Base-by-base conservation (phyloP, 257 asterid genomes). In the Striga asiatica region DNA sequence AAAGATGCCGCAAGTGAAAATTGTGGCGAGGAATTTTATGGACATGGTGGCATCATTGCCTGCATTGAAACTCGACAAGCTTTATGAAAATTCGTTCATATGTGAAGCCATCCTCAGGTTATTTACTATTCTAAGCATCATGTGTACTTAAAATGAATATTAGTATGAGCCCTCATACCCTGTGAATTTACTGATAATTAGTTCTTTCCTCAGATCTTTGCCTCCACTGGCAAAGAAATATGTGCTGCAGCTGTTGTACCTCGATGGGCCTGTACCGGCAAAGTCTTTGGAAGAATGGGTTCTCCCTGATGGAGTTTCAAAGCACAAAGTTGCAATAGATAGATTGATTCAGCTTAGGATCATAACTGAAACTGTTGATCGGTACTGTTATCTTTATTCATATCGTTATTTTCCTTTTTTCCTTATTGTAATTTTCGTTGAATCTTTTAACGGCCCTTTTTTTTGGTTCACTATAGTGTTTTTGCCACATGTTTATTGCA, bases 31-130 rank as follows among this genome's bases (percentile, higher is more conserved):
- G 65, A 92, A 92, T 61, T 92, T 92, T 65, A 84, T 88, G 98
- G 98, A 92, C 72, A 92, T 92, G 97, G 98, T 84, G 82, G 94
- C 97, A 48, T 92, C 97, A 24, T 63, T 92, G 82, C 97, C 98
- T 19, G 83, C 93, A 1, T n/a, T 73, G 69, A 92, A 92, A 72
- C 97, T 92, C 8, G 95, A 92, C 74, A 78, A 69, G 71, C 95
- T 91, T 58, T 91, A 84, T 60, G 83, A 84, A 22, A 91, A 84
- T 63, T 77, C 97, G 18, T 91, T 87, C 77, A 87, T 87, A 51
- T 84, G 98, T 63, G 89, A 87, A 75, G 94, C 98, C 54, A 87
- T 91, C 56, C 86, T 91, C 78, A 84, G 98, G 97, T 89, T 45
- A 51, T 43, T n/a, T n/a, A n/a, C n/a, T 39, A 22, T 59, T 13